Evolutionary conservation across 345 rosid species (phyloP), one percentile per base, ranked within the genome.

Genomic region (Lepidium africanum): DNA sequence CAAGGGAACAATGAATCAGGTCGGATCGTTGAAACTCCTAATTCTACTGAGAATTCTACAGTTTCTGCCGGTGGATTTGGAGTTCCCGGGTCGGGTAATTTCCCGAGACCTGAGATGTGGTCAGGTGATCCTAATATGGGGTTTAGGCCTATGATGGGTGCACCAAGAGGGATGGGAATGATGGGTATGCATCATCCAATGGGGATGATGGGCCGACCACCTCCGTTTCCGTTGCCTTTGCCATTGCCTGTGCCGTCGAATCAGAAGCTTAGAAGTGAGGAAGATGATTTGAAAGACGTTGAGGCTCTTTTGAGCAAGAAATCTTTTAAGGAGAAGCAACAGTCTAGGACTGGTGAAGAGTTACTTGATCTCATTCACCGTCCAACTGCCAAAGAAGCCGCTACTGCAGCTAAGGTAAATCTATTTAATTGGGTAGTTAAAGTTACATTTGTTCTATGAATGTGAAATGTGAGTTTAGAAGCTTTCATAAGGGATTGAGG

Each of bases 331-430:
- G 97, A 94, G 83, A 74, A 88, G 69, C 91, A 94, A 83, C 86
- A 92, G 54, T 89, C 96, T 0, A 89, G 84, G 76, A 87, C 96
- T 0, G 99, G 97, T 2, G 96, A 91, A 80, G 99, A 91, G 84
- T 84, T 94, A 54, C 80, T 89, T 81, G 87, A 91, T 53, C 85
- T 94, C 41, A 87, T 94, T 65, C 97, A 94, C 60, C 83, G 91
- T 59, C 97, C 99, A 3, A 94, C 99, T 13, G 96, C 96, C 4
- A 91, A 7, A 68, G 99, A 94, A 81, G 91, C 93, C n/a, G 96
- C 97, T 42, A 88, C 85, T 17, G 97, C 97, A 59, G 91, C 91
- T 58, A 89, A 84, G 96, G 99, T 93, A 78, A 47, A 4, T 4
- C 5, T 0, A 38, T 1, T 4, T 56, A 12, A 10, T 11, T 0